phyloP scores from a whole-genome alignment of 2,329 filamentous ascomycete genomes.

The Colletotrichum tamarilloi region DNA sequence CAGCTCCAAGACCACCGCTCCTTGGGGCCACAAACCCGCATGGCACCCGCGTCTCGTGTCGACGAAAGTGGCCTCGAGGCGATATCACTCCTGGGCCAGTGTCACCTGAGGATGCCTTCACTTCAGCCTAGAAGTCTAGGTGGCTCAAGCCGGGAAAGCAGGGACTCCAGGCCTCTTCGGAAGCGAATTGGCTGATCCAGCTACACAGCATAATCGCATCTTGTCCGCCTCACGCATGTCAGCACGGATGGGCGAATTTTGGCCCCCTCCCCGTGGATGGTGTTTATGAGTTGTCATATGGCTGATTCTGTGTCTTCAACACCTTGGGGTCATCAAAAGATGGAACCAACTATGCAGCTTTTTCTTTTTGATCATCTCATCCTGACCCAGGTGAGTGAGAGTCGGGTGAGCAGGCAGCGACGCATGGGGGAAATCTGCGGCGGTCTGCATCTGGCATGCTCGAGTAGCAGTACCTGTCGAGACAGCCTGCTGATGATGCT shows the following conservation, averaged over 20 bases:
- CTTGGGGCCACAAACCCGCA: slow-evolving; percentile 11
- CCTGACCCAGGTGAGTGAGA: background rate
- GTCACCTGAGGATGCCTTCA: slow-evolving; percentile 19
- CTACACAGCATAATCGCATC: background rate
- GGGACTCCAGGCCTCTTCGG: slow-evolving; percentile 1
- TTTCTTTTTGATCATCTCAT: background rate
- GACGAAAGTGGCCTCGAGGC: slow-evolving; percentile 3
- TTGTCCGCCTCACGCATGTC: slow-evolving; percentile 18
- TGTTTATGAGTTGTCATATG: slow-evolving; percentile 32
- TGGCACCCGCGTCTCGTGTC: slow-evolving; percentile 33
- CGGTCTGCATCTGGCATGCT: slow-evolving; percentile 13
- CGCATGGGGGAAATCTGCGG: background rate
- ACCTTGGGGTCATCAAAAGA: slow-evolving; percentile 2
- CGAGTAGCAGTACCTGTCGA: slow-evolving; percentile 18
- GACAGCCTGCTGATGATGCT: slow-evolving; percentile 16
- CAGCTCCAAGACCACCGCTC: slow-evolving; percentile 13
- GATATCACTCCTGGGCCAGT: background rate
- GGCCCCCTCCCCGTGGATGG: background rate
- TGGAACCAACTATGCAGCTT: slow-evolving; percentile 18
- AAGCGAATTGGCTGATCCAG: background rate
- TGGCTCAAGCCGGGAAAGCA: background rate
- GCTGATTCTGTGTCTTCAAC: slow-evolving; percentile 3
- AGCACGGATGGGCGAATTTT: slow-evolving; percentile 20
- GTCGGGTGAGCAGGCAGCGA: background rate
- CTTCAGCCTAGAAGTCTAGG: slow-evolving; percentile 2